Percentiles rank a stretch among this genome's conserved stretches.
phyloP scores from a whole-genome alignment of 2,329 filamentous ascomycete species.

The Epichloe bromicola region DNA sequence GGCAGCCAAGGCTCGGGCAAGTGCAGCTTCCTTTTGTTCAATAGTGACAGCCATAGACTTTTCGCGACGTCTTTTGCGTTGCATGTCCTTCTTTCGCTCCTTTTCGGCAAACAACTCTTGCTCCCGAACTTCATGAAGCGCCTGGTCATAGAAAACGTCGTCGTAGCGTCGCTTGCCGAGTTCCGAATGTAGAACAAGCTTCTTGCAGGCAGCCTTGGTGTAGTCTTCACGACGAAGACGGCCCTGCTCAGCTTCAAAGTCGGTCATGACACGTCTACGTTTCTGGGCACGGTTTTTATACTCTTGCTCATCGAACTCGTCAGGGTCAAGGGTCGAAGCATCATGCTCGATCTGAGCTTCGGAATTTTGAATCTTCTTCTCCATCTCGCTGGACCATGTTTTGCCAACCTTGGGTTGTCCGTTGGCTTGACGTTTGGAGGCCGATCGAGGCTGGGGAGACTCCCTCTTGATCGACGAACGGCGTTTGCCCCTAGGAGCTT shows the following conservation, averaged over 20 bases:
- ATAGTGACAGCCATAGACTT: conserved; percentile 92
- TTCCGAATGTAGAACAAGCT: conserved; percentile 55
- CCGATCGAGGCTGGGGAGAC: conserved; percentile 33
- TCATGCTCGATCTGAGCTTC: conserved; percentile 30
- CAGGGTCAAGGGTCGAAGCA: conserved; percentile 31
- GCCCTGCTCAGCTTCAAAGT: conserved; percentile 48
- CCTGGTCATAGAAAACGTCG: conserved; percentile 63
- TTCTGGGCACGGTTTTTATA: conserved; percentile 50
- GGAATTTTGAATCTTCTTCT: conserved; percentile 26
- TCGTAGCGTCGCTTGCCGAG: conserved; percentile 66
- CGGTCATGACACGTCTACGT: conserved; percentile 53
- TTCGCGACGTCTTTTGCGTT: conserved; percentile 86
- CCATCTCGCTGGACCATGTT: conserved; percentile 42
- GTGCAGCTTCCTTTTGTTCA: conserved; percentile 74
- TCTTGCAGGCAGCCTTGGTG: conserved; percentile 42
- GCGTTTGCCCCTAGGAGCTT: conserved; percentile 35
- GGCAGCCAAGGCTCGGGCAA: conserved; percentile 64
- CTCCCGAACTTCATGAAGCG: conserved; percentile 74
- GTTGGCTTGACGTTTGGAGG: conserved; percentile 47
- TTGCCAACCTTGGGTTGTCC: conserved; percentile 48
- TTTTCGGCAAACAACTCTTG: conserved; percentile 90
- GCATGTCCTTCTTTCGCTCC: conserved; percentile 99
- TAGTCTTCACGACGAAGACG: conserved; percentile 50
- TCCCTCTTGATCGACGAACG: conserved; percentile 38
- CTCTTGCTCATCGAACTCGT: conserved; percentile 29